Base-by-base conservation (phyloP, 106 monocot species). In the Platanthera guangdongensis region DNA sequence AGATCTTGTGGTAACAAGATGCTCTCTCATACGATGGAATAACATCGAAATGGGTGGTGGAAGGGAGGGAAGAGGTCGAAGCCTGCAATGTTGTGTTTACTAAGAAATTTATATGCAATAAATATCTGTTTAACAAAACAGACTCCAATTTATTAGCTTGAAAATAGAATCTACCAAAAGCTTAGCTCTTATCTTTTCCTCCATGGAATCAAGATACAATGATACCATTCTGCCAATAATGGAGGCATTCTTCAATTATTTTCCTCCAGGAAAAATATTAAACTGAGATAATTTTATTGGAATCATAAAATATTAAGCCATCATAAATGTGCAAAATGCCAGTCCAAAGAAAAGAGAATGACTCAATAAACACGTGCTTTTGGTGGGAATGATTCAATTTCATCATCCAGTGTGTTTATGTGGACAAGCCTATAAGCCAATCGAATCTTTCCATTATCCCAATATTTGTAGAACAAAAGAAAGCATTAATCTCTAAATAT, bases 281-380 rank as follows among this genome's bases (percentile, higher is more conserved):
- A 65, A 65, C 25, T 28, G 30, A 65, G 8, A 65, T 10, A 32
- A 28, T 65, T 28, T 65, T 65, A 65, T 65, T 65, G n/a, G n/a
- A 19, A 62, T 15, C 62, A 4, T 21, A 62, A 62, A 62, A 62
- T 6, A 28, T 65, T 30, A 65, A 59, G 59, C 21, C 21, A 28
- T 65, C 9, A 32, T 65, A 28, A 32, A 65, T 32, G 11, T 32
- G 25, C 8, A 65, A 65, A 65, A 65, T 65, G 9, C 4, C 8
- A 30, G 30, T 59, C 19, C n/a, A 19, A 59, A 28, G 1, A 25
- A 32, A 65, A 65, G 1, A 32, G 12, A 65, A 1, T 65, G 65
- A 11, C 10, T 89, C 75, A 97, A 75, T 97, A 97, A 67, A 97
- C 96, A 82, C 96, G 96, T 0, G 93, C 96, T 82, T 97, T 89